Evolutionary conservation across 768 basidiomycete genomes (phyloP).

Genomic region (Astraeus odoratus): DNA sequence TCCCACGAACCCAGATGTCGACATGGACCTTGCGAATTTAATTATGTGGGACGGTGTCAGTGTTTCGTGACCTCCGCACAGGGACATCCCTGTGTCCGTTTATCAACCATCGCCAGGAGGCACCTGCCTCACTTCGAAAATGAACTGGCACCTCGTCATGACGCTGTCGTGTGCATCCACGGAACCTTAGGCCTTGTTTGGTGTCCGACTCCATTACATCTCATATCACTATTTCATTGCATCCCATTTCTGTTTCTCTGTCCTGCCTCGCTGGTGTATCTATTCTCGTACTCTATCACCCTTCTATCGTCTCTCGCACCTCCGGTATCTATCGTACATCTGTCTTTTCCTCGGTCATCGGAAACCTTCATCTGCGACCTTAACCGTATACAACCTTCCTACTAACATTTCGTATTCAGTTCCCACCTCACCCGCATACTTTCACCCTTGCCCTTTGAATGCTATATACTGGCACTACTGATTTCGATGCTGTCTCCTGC

Average conservation of each 20-base stretch:
- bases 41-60: slow-evolving; percentile 25
- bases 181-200: too few species aligned
- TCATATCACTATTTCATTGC: too few species aligned
- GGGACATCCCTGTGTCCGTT: too few species aligned
- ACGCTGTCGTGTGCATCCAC: too few species aligned
- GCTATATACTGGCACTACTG: slow-evolving; percentile 20
- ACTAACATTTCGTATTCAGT: not conserved
- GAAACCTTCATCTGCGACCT: slow-evolving; percentile 1
- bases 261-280: slow-evolving; percentile 14
- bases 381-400: not conserved
- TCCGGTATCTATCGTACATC: slow-evolving; percentile 7
- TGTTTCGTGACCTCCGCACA: slow-evolving; percentile 16
- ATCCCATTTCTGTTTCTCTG: slow-evolving; percentile 12
- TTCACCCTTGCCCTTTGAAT: too few species aligned
- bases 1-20: slow-evolving; percentile 8
- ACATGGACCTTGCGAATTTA: slow-evolving; percentile 22
- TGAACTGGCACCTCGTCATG: slow-evolving; percentile 4
- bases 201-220: too few species aligned
- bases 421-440: slow-evolving; percentile 6
- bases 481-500: slow-evolving; percentile 26
- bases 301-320: slow-evolving; percentile 9
- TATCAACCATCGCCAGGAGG: slow-evolving; percentile 1
- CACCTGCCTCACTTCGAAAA: not conserved
- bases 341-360: slow-evolving; percentile 4
- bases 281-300: slow-evolving; percentile 22